Evolutionary conservation across 768 basidiomycete species (phyloP), one percentile per base, ranked within the genome.

Genomic region (Coprinopsis strossmayeri): DNA sequence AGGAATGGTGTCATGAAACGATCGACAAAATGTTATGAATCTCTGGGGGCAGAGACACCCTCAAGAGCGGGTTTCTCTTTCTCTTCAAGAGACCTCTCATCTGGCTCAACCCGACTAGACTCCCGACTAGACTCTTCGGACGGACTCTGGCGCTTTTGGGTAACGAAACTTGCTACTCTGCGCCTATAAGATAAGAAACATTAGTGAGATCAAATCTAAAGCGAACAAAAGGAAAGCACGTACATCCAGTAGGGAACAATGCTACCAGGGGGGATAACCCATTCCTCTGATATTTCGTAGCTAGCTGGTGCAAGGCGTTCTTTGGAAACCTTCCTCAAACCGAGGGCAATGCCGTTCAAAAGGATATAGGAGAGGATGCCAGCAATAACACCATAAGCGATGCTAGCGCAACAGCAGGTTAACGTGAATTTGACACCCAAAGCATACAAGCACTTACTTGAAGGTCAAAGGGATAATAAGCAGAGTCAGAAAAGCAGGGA

Each of bases 371-470:
- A 77, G 30, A 73, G 42, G 45, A 93, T 70, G 28, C 90, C 91
- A 0, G 85, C 81, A 53, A 93, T 91, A 61, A 92, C 84, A 55
- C 90, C 90, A 59, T 92, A 91, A 34, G 90, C 88, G 59, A 92
- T 91, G 71, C 86, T 90, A 52, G 20, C 12, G n/a, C n/a, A n/a
- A n/a, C n/a, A n/a, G n/a, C n/a, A n/a, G n/a, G n/a, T n/a, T n/a
- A n/a, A n/a, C n/a, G n/a, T 25, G 17, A 39, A 5, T 20, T 3
- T 42, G 24, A 17, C 13, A 3, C 5, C 7, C 28, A 23, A 27
- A 10, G 32, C 24, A 43, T 27, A 7, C 34, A 45, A 10, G 64
- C 77, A 53, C 40, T 42, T 49, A 86, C 84, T 89, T 89, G 74
- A 80, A 86, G 12, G 84, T 79, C 17, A 88, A 65, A 9, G 87